A percentile compares a stretch with the other conserved stretches of the same genome.
Conservation (phyloP, 129 eudicot species). For the Flaveria linearis region DNA sequence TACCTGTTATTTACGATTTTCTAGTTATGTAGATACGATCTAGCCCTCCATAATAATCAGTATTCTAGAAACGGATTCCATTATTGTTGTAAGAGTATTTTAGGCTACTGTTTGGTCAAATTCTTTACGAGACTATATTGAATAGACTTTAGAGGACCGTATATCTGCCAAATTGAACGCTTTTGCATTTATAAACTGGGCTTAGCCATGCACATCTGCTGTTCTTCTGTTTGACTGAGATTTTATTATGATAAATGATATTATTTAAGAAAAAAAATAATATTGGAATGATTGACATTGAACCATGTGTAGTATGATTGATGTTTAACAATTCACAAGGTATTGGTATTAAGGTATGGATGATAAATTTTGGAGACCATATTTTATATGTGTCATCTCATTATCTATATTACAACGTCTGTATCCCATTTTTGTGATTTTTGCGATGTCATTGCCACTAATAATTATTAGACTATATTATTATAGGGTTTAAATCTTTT, state of each 20-base stretch:
- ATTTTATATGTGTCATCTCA: too few relatives aligned
- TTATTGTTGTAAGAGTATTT: constrained; percentile 7
- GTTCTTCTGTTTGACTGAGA: constrained; percentile 10
- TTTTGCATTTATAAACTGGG: constrained; percentile 16
- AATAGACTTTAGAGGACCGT: background rate
- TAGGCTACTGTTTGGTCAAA: constrained; percentile 20
- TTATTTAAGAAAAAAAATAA: background rate
- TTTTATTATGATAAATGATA: background rate
- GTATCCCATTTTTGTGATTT: too few relatives aligned
- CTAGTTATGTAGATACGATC: too few relatives aligned
- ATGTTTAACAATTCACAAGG: background rate
- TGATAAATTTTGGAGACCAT: too few relatives aligned
- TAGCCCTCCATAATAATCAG: too few relatives aligned
- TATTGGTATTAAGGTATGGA: too few relatives aligned
- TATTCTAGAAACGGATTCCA: background rate
- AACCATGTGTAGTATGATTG: background rate
- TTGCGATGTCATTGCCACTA: too few relatives aligned
- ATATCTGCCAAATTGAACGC: constrained; percentile 6
- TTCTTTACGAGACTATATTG: constrained; percentile 16
- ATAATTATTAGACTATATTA: too few relatives aligned
- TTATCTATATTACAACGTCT: too few relatives aligned
- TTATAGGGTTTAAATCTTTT: too few relatives aligned
- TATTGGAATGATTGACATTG: background rate
- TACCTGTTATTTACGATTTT: too few relatives aligned
- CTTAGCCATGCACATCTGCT: background rate